phyloP scores from a whole-genome alignment of 1,139 yeast genomes.

The Magnusiomyces ingens region DNA sequence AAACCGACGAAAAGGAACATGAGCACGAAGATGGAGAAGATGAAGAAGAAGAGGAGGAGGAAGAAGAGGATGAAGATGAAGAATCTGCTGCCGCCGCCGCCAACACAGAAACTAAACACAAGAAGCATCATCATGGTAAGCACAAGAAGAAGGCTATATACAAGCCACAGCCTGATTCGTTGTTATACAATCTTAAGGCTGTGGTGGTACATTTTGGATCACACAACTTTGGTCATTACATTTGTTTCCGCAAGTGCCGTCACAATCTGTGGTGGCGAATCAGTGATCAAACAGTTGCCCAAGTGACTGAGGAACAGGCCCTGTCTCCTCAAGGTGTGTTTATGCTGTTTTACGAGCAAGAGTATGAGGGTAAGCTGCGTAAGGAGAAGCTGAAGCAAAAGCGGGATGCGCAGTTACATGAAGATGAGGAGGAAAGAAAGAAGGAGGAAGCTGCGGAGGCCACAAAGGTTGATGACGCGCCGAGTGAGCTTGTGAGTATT shows the following conservation, averaged over 20 bases:
- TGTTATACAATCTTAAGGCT: slow-evolving; percentile 63
- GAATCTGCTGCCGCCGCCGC: background rate
- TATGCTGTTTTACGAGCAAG: slow-evolving; percentile 75
- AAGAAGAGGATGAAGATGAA: slow-evolving; percentile 11
- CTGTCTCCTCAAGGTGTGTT: slow-evolving; percentile 79
- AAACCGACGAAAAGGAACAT: slow-evolving; percentile 3
- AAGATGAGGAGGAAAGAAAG: background rate
- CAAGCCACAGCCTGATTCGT: slow-evolving; percentile 7
- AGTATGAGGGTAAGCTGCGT: slow-evolving; percentile 3
- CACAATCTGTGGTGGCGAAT: slow-evolving; percentile 93
- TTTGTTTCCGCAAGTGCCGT: slow-evolving; percentile 64
- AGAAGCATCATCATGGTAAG: background rate
- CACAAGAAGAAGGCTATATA: too few species aligned
- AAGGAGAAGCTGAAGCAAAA: slow-evolving; percentile 2
- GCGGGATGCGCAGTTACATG: background rate
- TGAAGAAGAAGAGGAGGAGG: slow-evolving; percentile 17
- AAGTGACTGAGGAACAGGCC: slow-evolving; percentile 75
- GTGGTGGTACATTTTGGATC: slow-evolving; percentile 90
- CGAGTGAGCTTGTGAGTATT: background rate
- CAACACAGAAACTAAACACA: background rate
- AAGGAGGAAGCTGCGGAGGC: background rate
- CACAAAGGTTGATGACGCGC: background rate
- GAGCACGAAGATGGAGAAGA: slow-evolving; percentile 19
- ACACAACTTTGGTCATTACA: slow-evolving; percentile 92
- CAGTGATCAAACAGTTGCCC: slow-evolving; percentile 80